Evolutionary conservation across 2,329 filamentous ascomycete species (phyloP).

Genomic region (Colletotrichum lini): DNA sequence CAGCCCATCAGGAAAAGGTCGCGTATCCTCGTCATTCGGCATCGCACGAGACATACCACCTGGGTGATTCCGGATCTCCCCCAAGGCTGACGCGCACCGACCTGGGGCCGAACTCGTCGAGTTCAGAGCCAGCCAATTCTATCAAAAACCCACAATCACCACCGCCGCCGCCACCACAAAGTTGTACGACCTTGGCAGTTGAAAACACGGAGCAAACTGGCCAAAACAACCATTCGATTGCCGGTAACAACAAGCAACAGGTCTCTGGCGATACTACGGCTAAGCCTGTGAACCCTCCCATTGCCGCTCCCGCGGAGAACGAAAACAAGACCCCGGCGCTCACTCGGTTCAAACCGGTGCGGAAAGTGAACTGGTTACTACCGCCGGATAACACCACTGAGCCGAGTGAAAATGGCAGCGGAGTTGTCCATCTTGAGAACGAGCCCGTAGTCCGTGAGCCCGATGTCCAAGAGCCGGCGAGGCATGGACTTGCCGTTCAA

Average conservation of each 20-base stretch:
- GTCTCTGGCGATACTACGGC: slow-evolving; percentile 48
- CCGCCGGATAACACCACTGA: slow-evolving; percentile 19
- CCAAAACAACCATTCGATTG: slow-evolving; percentile 51
- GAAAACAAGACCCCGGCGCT: neutral
- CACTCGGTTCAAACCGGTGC: slow-evolving; percentile 11
- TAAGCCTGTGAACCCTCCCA: slow-evolving; percentile 42
- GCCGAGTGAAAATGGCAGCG: neutral
- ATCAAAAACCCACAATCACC: neutral
- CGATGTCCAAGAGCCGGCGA: neutral
- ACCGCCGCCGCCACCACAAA: slow-evolving; percentile 2
- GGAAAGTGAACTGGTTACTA: slow-evolving; percentile 37
- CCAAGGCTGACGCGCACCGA: slow-evolving; percentile 20
- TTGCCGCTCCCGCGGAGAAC: neutral
- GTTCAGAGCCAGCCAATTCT: neutral
- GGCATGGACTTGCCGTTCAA: neutral
- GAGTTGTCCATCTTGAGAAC: neutral
- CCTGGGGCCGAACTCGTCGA: neutral
- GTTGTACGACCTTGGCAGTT: slow-evolving; percentile 37
- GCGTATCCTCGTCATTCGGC: neutral
- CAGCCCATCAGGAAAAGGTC: neutral
- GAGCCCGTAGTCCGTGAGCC: neutral
- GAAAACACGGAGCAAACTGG: slow-evolving; percentile 41
- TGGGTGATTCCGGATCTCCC: slow-evolving; percentile 4
- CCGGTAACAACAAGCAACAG: slow-evolving; percentile 38
- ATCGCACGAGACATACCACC: neutral